Evolutionary conservation across 345 rosid species (phyloP).

Genomic region (Pseudoturritis turrita): DNA sequence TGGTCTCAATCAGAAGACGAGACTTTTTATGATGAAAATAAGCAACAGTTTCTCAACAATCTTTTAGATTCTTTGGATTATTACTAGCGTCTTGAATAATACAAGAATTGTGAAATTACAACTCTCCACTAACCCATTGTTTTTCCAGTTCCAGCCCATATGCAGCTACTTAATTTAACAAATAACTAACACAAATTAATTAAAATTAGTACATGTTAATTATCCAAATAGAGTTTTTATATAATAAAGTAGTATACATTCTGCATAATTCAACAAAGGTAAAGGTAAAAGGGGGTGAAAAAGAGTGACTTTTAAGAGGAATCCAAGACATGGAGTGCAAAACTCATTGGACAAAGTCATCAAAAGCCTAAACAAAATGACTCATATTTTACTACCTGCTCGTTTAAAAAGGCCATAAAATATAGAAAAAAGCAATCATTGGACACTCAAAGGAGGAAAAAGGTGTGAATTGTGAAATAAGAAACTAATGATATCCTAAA

Average conservation of each 20-base stretch:
- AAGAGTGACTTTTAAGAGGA: conserved; percentile 22
- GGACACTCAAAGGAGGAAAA: conserved; percentile 25
- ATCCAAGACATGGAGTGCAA: conserved; percentile 24
- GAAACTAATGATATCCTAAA: conserved; percentile 1
- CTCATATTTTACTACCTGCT: neutral
- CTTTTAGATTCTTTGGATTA: neutral
- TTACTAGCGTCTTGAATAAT: neutral
- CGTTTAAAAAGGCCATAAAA: neutral
- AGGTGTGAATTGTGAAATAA: conserved; percentile 1
- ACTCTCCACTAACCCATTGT: neutral
- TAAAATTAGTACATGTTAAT: neutral
- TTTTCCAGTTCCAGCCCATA: neutral
- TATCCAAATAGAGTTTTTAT: neutral
- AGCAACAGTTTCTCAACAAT: no score
- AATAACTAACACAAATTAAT: neutral
- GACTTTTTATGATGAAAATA: no score
- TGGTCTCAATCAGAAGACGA: neutral
- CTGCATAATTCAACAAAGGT: conserved; percentile 31
- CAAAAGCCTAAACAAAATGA: conserved; percentile 23
- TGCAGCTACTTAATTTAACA: neutral
- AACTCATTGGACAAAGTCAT: conserved; percentile 23
- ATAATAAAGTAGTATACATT: neutral
- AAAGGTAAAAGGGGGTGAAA: conserved; percentile 17
- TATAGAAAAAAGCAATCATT: conserved; percentile 25
- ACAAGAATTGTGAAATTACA: neutral